Conservation (phyloP, 2,329 filamentous ascomycete genomes). For the Diaporthe sp. region DNA sequence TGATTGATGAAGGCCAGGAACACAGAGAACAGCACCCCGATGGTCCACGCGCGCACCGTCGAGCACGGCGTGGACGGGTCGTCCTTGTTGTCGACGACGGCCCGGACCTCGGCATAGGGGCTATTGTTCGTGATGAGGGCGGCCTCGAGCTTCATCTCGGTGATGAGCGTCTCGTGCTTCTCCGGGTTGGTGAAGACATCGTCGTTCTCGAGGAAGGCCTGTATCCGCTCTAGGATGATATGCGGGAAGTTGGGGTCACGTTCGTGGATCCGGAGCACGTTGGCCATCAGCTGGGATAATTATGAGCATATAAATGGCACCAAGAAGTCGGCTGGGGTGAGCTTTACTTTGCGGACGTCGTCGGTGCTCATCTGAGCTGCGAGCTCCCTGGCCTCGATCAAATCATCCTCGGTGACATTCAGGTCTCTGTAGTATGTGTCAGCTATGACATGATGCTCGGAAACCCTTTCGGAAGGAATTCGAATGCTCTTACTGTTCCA, state of each 20-base stretch:
- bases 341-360: constrained; percentile 12
- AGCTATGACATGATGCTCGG: neutral
- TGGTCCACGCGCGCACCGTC: constrained; percentile 68
- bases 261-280: constrained; percentile 52
- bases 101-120: constrained; percentile 70
- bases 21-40: constrained; percentile 66
- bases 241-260: constrained; percentile 64
- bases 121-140: constrained; percentile 69
- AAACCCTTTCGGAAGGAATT: rapidly evolving
- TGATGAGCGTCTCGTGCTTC: constrained; percentile 62
- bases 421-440: constrained; percentile 2
- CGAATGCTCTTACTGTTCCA: neutral
- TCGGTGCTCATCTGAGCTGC: constrained; percentile 26
- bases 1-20: constrained; percentile 68
- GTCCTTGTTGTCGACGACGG: constrained; percentile 70
- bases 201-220: constrained; percentile 60
- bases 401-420: constrained; percentile 20
- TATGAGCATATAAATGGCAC: neutral
- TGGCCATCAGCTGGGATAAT: neutral
- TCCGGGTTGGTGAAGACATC: constrained; percentile 60
- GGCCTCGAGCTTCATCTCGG: constrained; percentile 69
- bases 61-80: constrained; percentile 63
- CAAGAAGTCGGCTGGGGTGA: too few species aligned
- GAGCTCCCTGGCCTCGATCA: constrained; percentile 17
- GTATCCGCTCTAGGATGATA: constrained; percentile 56